Conservation (phyloP, 2,329 filamentous ascomycete species). For the Aspergillus ochraceus region DNA sequence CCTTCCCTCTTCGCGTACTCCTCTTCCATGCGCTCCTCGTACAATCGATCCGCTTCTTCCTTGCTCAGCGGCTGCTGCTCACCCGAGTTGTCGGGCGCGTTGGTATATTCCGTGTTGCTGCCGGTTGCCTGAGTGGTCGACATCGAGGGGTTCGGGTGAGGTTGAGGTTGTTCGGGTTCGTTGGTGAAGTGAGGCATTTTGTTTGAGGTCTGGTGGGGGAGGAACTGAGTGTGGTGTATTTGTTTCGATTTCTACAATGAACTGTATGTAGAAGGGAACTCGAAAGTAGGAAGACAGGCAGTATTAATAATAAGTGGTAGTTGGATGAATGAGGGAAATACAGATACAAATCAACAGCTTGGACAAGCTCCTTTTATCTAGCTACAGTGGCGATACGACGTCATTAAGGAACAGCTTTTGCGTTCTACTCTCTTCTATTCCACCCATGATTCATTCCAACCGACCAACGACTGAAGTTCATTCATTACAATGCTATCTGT, state of each 20-base stretch:
- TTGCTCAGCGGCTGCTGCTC: slow-evolving; percentile 30
- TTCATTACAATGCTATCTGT: too few relatives aligned
- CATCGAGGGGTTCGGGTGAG: background rate
- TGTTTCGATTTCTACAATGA: too few relatives aligned
- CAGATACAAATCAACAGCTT: too few relatives aligned
- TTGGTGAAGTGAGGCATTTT: background rate
- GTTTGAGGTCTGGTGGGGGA: background rate
- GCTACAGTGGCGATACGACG: background rate
- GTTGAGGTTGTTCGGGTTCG: background rate
- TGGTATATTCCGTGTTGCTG: too few relatives aligned
- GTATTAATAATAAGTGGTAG: too few relatives aligned
- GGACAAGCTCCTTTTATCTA: background rate
- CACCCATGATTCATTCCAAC: background rate
- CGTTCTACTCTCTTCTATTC: background rate
- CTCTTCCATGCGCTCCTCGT: slow-evolving; percentile 49
- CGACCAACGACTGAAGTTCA: too few relatives aligned
- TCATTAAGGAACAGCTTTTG: background rate
- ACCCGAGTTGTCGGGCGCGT: background rate
- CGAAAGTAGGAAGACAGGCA: too few relatives aligned
- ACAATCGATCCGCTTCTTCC: slow-evolving; percentile 45
- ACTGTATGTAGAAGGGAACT: too few relatives aligned
- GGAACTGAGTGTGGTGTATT: too few relatives aligned
- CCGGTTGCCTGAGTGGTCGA: background rate
- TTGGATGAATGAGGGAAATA: background rate
- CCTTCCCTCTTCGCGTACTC: slow-evolving; percentile 49